Base-by-base conservation (phyloP, 345 rosid species). In the Corchorus capsularis region DNA sequence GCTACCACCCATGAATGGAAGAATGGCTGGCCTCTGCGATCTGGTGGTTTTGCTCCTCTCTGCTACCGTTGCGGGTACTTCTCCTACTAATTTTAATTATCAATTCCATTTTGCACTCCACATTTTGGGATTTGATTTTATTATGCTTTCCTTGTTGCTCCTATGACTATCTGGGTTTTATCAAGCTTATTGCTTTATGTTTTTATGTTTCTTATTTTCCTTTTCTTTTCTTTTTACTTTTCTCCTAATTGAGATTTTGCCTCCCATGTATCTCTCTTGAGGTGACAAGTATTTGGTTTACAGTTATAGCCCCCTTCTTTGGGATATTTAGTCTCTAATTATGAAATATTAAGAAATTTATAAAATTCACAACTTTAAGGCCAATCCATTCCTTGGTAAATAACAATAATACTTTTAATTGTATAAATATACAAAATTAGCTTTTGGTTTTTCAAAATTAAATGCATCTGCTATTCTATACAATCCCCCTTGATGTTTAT, bases 21-120 rank as follows among this genome's bases (percentile, higher is more conserved):
- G 80, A 89, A 80, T 73, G 98, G 97, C 1, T 94, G 97, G 98
- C 88, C 85, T 77, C 79, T 94, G 85, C 92, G 92, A 90, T 93
- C 97, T 75, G 97, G 95, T 61, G 88, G 83, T 56, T 82, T 75
- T 68, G 97, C 93, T 80, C 86, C 77, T 82, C 98, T 94, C 82
- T 94, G 98, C 82, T 82, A 55, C 75, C 79, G 79, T 75, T 94
- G 98, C 94, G 97, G 98, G 98, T 94, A 87, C 22, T 63, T 66
- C 70, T 52, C 6, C 15, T 56, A 72, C 49, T 22, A 60, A 52
- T 20, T 69, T 1, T 61, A 61, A 64, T 79, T 60, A n/a, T 41
- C 32, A 53, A 16, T 59, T 71, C 57, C 52, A n/a, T 56, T 82
- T 63, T 63, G 41, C 16, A 57, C 6, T 65, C n/a, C 62, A 50